phyloP scores from a whole-genome alignment of 2,329 filamentous ascomycete genomes.

The Curvularia eragrostidis region DNA sequence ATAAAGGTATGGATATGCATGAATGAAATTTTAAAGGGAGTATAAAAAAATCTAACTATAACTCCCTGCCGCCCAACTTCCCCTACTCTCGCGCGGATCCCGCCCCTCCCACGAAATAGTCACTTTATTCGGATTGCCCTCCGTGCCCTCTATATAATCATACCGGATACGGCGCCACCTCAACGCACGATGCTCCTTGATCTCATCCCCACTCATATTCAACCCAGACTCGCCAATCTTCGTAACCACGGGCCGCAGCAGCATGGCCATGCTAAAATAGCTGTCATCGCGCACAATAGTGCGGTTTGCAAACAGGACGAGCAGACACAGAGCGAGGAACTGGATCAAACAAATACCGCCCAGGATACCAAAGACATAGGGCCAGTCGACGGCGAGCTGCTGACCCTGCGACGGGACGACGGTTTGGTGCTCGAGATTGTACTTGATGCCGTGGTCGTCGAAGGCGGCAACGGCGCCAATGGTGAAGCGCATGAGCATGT shows the following conservation, averaged over 20 bases:
- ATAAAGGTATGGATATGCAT: background rate
- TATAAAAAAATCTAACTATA: conserved; percentile 21
- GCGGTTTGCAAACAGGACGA: conserved; percentile 32
- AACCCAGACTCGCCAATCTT: conserved; percentile 27
- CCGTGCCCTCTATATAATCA: conserved; percentile 36
- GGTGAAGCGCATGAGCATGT: conserved; percentile 38
- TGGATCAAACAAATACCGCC: conserved; percentile 35
- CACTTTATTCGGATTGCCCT: conserved; percentile 38
- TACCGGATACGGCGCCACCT: conserved; percentile 40
- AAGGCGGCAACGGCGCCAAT: conserved; percentile 44
- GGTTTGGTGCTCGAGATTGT: conserved; percentile 23
- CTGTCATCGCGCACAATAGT: conserved; percentile 43
- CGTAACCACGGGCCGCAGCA: conserved; percentile 39
- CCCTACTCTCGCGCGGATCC: conserved; percentile 30
- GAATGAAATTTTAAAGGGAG: background rate
- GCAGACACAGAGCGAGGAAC: conserved; percentile 9
- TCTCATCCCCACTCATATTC: conserved; percentile 39
- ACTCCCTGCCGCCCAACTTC: conserved; percentile 38
- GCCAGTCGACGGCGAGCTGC: conserved; percentile 40
- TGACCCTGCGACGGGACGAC: conserved; percentile 31
- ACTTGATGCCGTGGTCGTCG: conserved; percentile 42
- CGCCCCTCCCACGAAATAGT: conserved; percentile 37
- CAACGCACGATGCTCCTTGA: conserved; percentile 37
- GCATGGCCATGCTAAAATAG: conserved; percentile 43
- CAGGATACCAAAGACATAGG: conserved; percentile 23